Base-by-base conservation (phyloP, 1,139 yeast genomes). In the Sugiyamaella grinbergsii region DNA sequence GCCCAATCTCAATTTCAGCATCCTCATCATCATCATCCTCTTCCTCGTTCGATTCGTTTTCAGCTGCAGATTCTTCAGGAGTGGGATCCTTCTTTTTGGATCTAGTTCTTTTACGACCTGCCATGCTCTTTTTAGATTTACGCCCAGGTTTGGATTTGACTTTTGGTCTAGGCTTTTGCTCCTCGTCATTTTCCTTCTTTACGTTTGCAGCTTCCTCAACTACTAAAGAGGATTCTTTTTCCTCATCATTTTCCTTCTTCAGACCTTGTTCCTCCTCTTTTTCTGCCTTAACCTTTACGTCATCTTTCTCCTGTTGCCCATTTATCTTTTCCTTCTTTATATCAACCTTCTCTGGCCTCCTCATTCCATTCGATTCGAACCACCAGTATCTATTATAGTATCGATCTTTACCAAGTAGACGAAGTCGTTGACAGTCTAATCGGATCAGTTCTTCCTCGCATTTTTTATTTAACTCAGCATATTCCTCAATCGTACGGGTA, bases 371-470 rank as follows among this genome's bases (percentile, higher is more conserved):
- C 57, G 79, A 77, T 64, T 93, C 98, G 64, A 91, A 83, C 96
- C 96, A 93, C 95, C 96, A 94, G 67, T 91, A 93, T 58, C 93
- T 75, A 69, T 93, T 94, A 65, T 75, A 89, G 55, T 80, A 79
- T 50, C 96, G 74, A 66, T 93, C 99, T 57, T 82, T 79, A 4
- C 99, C 99, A 24, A 93, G 71, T 45, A 81, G 74, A 53, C 80
- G 80, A 40, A 90, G 78, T 54, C 98, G 72, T 65, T 90, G 96
- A 55, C 86, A 77, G 62, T 91, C 96, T 15, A 68, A 58, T 15
- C 59, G 61, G 2, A 67, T 61, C 22, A 73, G 57, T 46, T 66
- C 66, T 15, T 56, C 58, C 20, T 65, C 70, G n/a, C 60, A 58
- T 81, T 72, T 45, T 66, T 64, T 26, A 69, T 57, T 58, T 32